Base-by-base conservation (phyloP, 495 filamentous ascomycete genomes). In the Staphylotrichum longicolle region DNA sequence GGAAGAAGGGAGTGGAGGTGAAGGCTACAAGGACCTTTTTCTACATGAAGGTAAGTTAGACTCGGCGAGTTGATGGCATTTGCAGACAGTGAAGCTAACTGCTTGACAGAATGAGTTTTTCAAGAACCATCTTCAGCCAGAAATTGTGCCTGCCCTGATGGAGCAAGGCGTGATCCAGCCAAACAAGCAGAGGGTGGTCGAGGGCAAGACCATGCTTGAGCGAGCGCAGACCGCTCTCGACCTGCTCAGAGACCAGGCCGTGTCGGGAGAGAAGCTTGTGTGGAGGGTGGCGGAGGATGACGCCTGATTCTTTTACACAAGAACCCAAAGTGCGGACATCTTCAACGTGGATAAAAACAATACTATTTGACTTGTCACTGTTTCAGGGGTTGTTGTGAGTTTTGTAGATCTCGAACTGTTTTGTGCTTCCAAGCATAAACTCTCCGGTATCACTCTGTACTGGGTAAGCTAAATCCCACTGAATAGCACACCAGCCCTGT, bases 91-190 rank as follows among this genome's bases (percentile, higher is more conserved):
- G 47, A 9, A 50, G 46, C 48, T 62, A 11, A 57, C 42, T 47
- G 20, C 11, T 37, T 9, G 11, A 39, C 52, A 83, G 79, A 83
- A 83, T 66, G 71, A 74, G 14, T 75, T 81, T 50, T 79, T 81
- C 66, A 72, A 69, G 33, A 66, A 80, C 35, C 66, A 79, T 30
- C 66, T 82, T 14, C 79, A 82, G 60, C 58, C 74, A 0, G 74
- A 76, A 12, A 82, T 84, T 56, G 75, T 85, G 60, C 79, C 81
- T 8, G 60, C 70, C 1, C 55, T 84, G 60, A 65, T 85, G 41
- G 74, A 69, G 9, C 65, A 76, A 15, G 77, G 75, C 2, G 62
- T 77, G 8, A 65, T 83, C 30, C 66, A 72, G 56, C 81, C 82
- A 10, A 83, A 83, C 67, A 73, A 67, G 58, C 69, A 73, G 54